Evolutionary conservation across 768 basidiomycete species (phyloP).

Genomic region (Lentinula lateritia): DNA sequence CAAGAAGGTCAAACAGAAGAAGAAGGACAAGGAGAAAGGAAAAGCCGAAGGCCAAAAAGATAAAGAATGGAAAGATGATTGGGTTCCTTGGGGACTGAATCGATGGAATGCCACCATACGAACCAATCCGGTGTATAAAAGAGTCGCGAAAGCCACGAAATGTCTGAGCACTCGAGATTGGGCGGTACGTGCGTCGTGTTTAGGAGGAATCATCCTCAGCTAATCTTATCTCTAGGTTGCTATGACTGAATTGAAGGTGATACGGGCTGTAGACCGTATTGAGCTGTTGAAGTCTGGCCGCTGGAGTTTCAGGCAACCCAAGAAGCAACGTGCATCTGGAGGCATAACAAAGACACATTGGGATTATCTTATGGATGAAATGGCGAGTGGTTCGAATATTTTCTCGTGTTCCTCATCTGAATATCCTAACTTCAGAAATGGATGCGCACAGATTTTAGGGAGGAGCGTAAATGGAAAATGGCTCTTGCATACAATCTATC

Average conservation of each 20-base stretch:
- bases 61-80: constrained; percentile 49
- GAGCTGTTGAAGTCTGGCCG: constrained; percentile 73
- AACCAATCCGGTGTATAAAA: constrained; percentile 73
- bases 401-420: not conserved
- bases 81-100: constrained; percentile 57
- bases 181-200: constrained; percentile 48
- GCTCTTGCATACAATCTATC: constrained; percentile 80
- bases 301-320: constrained; percentile 95
- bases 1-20: constrained; percentile 46
- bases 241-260: constrained; percentile 68
- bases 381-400: constrained; percentile 47
- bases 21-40: constrained; percentile 36
- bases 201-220: not conserved
- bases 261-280: constrained; percentile 79
- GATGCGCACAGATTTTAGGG: constrained; percentile 93
- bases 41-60: constrained; percentile 34
- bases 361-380: constrained; percentile 96
- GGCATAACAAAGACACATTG: constrained; percentile 80
- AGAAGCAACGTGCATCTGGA: constrained; percentile 82
- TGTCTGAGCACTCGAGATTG: constrained; percentile 78
- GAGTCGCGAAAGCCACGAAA: constrained; percentile 65
- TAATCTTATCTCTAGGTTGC: constrained; percentile 51
- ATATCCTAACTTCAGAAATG: constrained; percentile 60
- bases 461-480: constrained; percentile 91
- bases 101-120: constrained; percentile 72